Base-by-base conservation (phyloP, 2,329 filamentous ascomycete genomes). In the Chrysoporthe austroafricana region DNA sequence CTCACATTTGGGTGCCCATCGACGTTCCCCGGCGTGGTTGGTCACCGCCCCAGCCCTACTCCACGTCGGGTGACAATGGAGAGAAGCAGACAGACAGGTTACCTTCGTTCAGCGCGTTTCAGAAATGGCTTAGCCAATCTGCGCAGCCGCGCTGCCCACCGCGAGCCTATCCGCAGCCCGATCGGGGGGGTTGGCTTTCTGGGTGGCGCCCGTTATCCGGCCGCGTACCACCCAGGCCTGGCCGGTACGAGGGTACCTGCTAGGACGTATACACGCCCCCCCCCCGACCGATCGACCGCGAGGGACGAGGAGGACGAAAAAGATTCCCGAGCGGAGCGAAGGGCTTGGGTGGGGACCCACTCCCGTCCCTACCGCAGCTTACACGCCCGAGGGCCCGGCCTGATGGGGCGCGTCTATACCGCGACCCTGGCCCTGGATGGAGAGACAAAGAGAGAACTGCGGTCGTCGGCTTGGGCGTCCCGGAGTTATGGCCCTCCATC, bases 51-150 rank as follows among this genome's bases (percentile, higher is more conserved):
- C 66, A 46, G 67, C 67, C 64, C 67, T 66, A 61, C 64, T 57
- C 39, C 26, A 46, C 52, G 56, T 57, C 62, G 65, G 62, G 62
- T 64, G 68, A 69, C 68, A 64, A 64, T 56, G 54, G 52, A 46
- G 57, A 32, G 50, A 14, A 54, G n/a, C 5, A 9, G 36, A 9
- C 6, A 13, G 44, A 63, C 44, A 59, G 68, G 66, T 64, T 68
- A 67, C 66, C 14, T 46, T 70, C 62, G 56, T 36, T 50, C 50
- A 60, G 50, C 69, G 64, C 65, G 69, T 70, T 70, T 70, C 69
- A 70, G 63, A 34, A 43, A 64, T 54, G 63, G 69, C 56, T 58
- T 61, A 52, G 62, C 61, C 56, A 64, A 63, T 64, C 60, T 68
- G 16, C 52, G 69, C 66, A 69, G 66, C 69, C 68, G 68, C 68